phyloP scores from a whole-genome alignment of 2,329 filamentous ascomycete genomes.

The Stemphylium vesicarium region DNA sequence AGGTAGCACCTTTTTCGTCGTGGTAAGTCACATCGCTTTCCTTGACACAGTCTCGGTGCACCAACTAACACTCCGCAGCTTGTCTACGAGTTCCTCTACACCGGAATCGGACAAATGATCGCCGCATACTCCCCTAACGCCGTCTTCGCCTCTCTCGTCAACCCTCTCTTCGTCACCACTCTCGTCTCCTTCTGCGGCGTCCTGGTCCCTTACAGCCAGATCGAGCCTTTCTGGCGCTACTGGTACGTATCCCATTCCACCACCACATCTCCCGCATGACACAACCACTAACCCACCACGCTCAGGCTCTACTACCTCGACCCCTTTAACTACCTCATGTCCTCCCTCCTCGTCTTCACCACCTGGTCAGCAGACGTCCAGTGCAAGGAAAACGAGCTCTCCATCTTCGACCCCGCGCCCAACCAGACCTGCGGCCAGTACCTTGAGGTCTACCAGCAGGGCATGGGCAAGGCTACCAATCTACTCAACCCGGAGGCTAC shows the following conservation, averaged over 20 bases:
- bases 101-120: constrained; percentile 62
- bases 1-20: constrained; percentile 52
- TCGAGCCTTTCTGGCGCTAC: constrained; percentile 72
- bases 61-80: too few relatives aligned
- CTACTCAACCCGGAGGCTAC: constrained; percentile 67
- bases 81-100: constrained; percentile 56
- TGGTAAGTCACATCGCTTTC: constrained; percentile 16
- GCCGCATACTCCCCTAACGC: constrained; percentile 50
- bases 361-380: constrained; percentile 48
- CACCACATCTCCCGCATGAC: background rate
- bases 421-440: constrained; percentile 65
- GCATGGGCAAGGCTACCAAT: constrained; percentile 53
- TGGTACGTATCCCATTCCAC: constrained; percentile 25
- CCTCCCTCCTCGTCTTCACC: constrained; percentile 47
- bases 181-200: constrained; percentile 54
- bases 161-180: constrained; percentile 20
- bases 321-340: constrained; percentile 43
- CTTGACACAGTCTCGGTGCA: too few relatives aligned
- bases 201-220: constrained; percentile 64
- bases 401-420: constrained; percentile 55
- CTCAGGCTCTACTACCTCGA: constrained; percentile 36
- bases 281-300: constrained; percentile 47
- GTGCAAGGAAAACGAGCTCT: constrained; percentile 43
- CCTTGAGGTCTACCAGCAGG: constrained; percentile 59
- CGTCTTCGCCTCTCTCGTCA: constrained; percentile 59